phyloP scores from a whole-genome alignment of 495 filamentous ascomycete species.

The Penicillium arizonense region DNA sequence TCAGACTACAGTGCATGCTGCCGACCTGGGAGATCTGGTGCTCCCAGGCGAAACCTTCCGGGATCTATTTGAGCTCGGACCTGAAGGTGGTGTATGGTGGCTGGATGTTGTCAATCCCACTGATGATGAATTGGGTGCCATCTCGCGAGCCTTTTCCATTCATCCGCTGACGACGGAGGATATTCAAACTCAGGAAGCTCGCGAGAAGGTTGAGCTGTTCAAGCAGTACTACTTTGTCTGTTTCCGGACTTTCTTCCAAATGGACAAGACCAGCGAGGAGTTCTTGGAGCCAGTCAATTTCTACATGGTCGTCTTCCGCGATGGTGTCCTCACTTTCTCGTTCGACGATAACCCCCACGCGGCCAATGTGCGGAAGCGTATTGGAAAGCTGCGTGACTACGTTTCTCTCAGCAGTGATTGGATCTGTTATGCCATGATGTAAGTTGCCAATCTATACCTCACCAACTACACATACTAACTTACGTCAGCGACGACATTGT shows the following conservation, averaged over 20 bases:
- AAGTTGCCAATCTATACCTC: slow-evolving; percentile 34
- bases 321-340: slow-evolving; percentile 91
- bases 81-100: slow-evolving; percentile 85
- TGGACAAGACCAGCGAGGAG: slow-evolving; percentile 72
- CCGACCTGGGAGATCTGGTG: slow-evolving; percentile 82
- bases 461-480: slow-evolving; percentile 10
- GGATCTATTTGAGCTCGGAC: slow-evolving; percentile 80
- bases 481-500: slow-evolving; percentile 83
- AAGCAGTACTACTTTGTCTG: slow-evolving; percentile 96
- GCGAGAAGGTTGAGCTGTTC: slow-evolving; percentile 98
- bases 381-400: slow-evolving; percentile 90
- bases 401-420: slow-evolving; percentile 91
- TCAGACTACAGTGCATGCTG: slow-evolving; percentile 86
- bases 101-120: slow-evolving; percentile 88
- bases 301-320: slow-evolving; percentile 95
- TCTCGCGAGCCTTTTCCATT: slow-evolving; percentile 88
- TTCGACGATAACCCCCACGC: slow-evolving; percentile 83
- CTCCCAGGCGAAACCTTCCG: slow-evolving; percentile 85
- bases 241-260: slow-evolving; percentile 88
- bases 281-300: slow-evolving; percentile 90
- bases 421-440: slow-evolving; percentile 99
- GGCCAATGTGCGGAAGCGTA: slow-evolving; percentile 83
- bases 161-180: slow-evolving; percentile 94
- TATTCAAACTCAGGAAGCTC: slow-evolving; percentile 88
- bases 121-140: slow-evolving; percentile 81